Percentiles rank a stretch among this genome's conserved stretches.
These are phyloP conservation scores for Monosporascus sp. DNA, from an alignment of 2,329 filamentous ascomycete species.

Conservation along the genomic window DNA sequence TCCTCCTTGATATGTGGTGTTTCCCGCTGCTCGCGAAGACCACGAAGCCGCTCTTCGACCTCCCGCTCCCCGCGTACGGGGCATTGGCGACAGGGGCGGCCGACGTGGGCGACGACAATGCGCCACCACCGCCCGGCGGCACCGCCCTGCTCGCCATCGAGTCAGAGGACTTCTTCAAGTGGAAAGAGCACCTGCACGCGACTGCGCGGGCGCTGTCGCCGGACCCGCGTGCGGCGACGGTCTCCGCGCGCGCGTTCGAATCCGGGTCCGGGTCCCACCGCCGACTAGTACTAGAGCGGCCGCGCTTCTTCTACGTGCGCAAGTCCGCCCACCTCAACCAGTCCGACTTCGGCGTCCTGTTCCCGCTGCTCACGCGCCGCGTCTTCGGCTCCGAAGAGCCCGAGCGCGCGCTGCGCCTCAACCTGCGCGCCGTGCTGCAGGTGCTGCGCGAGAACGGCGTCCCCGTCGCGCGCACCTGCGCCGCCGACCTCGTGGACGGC, in stretches of 20 bases:
- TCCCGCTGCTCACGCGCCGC: conserved; percentile 62
- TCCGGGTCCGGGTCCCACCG: conserved; percentile 1
- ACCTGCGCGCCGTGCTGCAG: conserved; percentile 53
- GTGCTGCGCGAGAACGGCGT: conserved; percentile 46
- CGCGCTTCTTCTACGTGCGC: conserved; percentile 69
- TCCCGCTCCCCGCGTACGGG: conserved; percentile 67
- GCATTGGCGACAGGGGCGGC: conserved; percentile 34
- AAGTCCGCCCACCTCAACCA: conserved; percentile 76
- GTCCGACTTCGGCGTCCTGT: conserved; percentile 77
- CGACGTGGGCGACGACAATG: not conserved
- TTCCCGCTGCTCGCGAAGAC: conserved; percentile 61
- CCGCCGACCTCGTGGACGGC: conserved; percentile 45
- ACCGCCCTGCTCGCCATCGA: conserved; percentile 63
- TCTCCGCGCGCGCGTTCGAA: conserved; percentile 36
- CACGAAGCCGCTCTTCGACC: conserved; percentile 60
- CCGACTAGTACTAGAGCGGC: conserved; percentile 20
- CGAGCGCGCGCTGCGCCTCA: conserved; percentile 53
- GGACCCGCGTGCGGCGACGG: conserved; percentile 37
- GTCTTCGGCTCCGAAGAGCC: conserved; percentile 54
- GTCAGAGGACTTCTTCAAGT: conserved; percentile 73
- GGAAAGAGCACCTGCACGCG: conserved; percentile 64
- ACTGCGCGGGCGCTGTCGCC: conserved; percentile 62
- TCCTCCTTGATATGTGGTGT: conserved; percentile 78
- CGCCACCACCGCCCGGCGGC: conserved; percentile 38
- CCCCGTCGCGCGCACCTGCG: conserved; percentile 43